A percentile compares a stretch with the other conserved stretches of the same genome.
Conservation (phyloP, 148 eudicot species). For the Cornus florida region DNA sequence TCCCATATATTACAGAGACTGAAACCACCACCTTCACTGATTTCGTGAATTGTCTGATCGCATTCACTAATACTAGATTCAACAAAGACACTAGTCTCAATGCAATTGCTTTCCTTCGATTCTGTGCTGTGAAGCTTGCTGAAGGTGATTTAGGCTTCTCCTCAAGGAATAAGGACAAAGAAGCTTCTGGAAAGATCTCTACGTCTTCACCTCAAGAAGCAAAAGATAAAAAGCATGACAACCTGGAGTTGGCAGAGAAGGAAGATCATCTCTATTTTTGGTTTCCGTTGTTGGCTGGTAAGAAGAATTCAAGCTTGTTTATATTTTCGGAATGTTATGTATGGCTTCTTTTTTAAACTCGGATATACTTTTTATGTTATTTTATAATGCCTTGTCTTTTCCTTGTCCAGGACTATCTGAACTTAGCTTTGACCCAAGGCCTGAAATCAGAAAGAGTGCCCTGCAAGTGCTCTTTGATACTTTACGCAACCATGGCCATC, state of each 20-base stretch:
- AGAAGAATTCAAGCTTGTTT: conserved; percentile 17
- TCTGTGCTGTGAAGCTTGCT: conserved; percentile 97
- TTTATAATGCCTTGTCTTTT: not conserved
- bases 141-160: conserved; percentile 83
- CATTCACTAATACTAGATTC: conserved; percentile 93
- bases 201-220: conserved; percentile 46
- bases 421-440: conserved; percentile 97
- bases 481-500: conserved; percentile 87
- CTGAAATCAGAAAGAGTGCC: conserved; percentile 92
- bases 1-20: conserved; percentile 95
- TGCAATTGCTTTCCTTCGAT: conserved; percentile 94
- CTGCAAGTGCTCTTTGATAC: conserved; percentile 90
- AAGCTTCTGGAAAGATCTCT: conserved; percentile 54
- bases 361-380: not conserved
- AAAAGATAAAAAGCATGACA: conserved; percentile 61
- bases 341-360: not conserved
- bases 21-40: conserved; percentile 98
- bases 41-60: conserved; percentile 94
- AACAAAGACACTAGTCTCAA: conserved; percentile 91
- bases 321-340: not conserved
- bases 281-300: conserved; percentile 99
- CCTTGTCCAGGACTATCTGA: conserved; percentile 78
- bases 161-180: conserved; percentile 48
- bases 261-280: conserved; percentile 92
- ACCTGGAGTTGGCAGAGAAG: conserved; percentile 61